Evolutionary conservation across 768 basidiomycete genomes (phyloP), one percentile per base, ranked within the genome.

Genomic region (Kondoa malvinella): DNA sequence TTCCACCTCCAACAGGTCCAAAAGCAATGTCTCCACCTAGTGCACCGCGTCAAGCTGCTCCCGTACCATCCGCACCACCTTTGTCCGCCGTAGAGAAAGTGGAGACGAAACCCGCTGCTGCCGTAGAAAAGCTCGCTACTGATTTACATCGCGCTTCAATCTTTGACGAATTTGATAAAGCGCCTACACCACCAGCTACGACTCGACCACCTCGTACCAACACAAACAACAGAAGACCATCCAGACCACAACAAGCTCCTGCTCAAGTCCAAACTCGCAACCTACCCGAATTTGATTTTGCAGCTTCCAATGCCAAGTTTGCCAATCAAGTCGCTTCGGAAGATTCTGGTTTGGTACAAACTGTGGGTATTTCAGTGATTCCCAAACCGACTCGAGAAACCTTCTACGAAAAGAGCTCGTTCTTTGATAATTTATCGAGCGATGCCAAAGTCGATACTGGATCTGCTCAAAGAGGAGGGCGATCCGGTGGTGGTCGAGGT

Each of bases 371-470:
- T 17, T 65, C 26, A 2, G 62, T 21, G 57, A 27, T 1, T 58
- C 25, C 21, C 1, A 17, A n/a, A 14, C 26, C 67, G 17, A 71
- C 68, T 29, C 64, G 67, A 14, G 66, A 71, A 31, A 40, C 67
- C 4, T 73, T 66, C 40, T 76, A 76, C 70, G 67, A 73, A 71
- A 75, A 75, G 68, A 66, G 59, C 2, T 71, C 70, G 1, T 76
- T 76, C 73, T 76, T 76, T 56, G 76, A 76, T 65, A 72, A 71
- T 34, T 73, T 76, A 65, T 74, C 73, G 29, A 69, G 67, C 25
- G 76, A 76, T 56, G 57, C 68, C 8, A 74, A 72, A 67, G 66
- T 26, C 40, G 69, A 26, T 34, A 67, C 32, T 25, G 56, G 25
- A 8, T 50, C 40, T 21, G 40, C 40, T 50, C 12, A 21, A 50